Evolutionary conservation across 306 rosid genomes (phyloP).

Genomic region (Medicago lupulina): DNA sequence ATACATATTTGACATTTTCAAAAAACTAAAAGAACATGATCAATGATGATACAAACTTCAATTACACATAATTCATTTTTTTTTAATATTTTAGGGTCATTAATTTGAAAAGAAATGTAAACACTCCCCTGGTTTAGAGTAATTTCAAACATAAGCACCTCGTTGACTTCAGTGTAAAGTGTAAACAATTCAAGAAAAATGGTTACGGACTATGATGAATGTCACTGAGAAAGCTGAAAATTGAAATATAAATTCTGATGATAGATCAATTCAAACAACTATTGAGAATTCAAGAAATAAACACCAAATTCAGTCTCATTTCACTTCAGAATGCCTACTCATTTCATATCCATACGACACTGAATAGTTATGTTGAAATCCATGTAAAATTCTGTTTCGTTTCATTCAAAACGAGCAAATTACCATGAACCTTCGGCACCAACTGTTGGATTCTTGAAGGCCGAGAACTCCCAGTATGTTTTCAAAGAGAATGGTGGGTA

Average conservation of each 20-base stretch:
- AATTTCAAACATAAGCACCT: not conserved
- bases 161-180: not conserved
- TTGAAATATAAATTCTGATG: constrained; percentile 15
- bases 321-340: constrained; percentile 21
- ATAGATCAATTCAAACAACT: constrained; percentile 20
- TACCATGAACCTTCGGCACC: constrained; percentile 96
- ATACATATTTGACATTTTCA: too few relatives aligned
- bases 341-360: constrained; percentile 32
- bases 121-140: too few relatives aligned
- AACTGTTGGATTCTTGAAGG: constrained; percentile 76
- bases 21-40: too few relatives aligned
- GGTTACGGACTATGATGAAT: not conserved
- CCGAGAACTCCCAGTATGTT: constrained; percentile 85
- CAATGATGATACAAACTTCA: too few relatives aligned
- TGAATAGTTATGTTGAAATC: constrained; percentile 15
- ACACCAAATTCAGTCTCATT: constrained; percentile 21
- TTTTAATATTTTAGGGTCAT: too few relatives aligned
- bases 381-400: constrained; percentile 30
- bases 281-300: constrained; percentile 8
- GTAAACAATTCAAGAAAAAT: not conserved
- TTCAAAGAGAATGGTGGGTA: constrained; percentile 77
- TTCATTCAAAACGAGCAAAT: constrained; percentile 36
- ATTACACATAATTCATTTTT: too few relatives aligned
- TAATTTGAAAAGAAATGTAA: too few relatives aligned
- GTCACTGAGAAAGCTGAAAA: not conserved